These are phyloP conservation scores for Calocybe indica DNA, from an alignment of 768 basidiomycete species.

Conservation along the genomic window DNA sequence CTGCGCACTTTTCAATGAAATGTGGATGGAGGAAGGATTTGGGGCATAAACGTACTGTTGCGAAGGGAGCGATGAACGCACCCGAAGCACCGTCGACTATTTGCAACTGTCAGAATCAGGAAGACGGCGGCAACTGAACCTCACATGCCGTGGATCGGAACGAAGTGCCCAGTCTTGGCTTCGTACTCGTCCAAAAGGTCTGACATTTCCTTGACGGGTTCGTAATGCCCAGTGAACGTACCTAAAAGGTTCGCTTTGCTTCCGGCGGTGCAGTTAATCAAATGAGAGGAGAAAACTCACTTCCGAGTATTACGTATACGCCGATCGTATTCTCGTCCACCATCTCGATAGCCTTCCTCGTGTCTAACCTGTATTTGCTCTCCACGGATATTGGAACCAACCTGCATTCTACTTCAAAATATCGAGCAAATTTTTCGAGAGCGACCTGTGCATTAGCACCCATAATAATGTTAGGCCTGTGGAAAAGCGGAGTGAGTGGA, in stretches of 20 bases:
- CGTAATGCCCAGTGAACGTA: constrained; percentile 66
- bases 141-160: constrained; percentile 68
- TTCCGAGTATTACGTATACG: constrained; percentile 48
- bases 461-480: constrained; percentile 59
- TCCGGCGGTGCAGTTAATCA: constrained; percentile 35
- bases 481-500: not conserved
- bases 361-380: constrained; percentile 49
- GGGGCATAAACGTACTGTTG: constrained; percentile 19
- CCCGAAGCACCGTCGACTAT: constrained; percentile 60
- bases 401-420: constrained; percentile 63
- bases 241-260: constrained; percentile 33
- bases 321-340: constrained; percentile 77
- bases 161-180: constrained; percentile 47
- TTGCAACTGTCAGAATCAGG: constrained; percentile 30
- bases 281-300: constrained; percentile 16
- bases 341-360: constrained; percentile 56
- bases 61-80: constrained; percentile 65
- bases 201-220: constrained; percentile 83
- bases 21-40: constrained; percentile 27
- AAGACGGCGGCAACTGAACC: constrained; percentile 32
- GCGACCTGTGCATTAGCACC: constrained; percentile 72
- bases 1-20: constrained; percentile 16
- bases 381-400: constrained; percentile 46
- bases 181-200: constrained; percentile 64
- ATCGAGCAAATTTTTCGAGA: constrained; percentile 66